Evolutionary conservation across 2,329 filamentous ascomycete species (phyloP), one percentile per base, ranked within the genome.

Genomic region (Paracorniculantispora psalliotae): DNA sequence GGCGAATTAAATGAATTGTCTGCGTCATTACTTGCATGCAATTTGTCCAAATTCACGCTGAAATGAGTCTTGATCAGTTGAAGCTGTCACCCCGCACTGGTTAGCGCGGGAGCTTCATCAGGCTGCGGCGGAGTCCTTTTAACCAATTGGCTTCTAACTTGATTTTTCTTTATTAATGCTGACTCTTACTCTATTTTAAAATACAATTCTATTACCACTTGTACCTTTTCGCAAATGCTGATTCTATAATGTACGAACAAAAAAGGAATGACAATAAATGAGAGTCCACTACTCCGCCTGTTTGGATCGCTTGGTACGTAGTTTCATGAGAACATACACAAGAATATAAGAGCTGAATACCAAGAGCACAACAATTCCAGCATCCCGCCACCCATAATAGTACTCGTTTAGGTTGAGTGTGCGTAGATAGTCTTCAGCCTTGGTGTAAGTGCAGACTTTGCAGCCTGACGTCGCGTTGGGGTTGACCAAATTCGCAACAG

Each of bases 341-440:
- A 79, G 47, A 0, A 67, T 68, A 56, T 87, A 88, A 1, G 78
- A 81, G 58, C 77, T 80, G 41, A 83, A 61, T 1, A 75, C 79
- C 63, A 87, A 86, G 5, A 83, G 71, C 1, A 79, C 80, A 2
- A 81, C 78, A 50, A 88, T 84, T 0, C 67, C 87, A 0, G 83
- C 82, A 69, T 90, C 78, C 51, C 87, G 78, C 87, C 87, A 90
- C 0, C 84, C 86, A 63, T 84, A 85, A 61, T 78, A 82, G 63
- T 88, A 83, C 4, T 83, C 77, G 1, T 76, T 75, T 8, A 90
- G 65, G 66, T 89, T 87, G 13, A 90, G 62, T 0, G 77, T 82
- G 2, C 70, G 65, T 2, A 90, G 68, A 63, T 87, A 90, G 59
- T 88, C 86, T 6, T 78, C 75, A 0, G 85, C 86, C 19, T 67